A percentile compares a stretch with the other conserved stretches of the same genome.
Conservation (phyloP, 1,284 basidiomycete genomes). For the Microbotryum intermedium region DNA sequence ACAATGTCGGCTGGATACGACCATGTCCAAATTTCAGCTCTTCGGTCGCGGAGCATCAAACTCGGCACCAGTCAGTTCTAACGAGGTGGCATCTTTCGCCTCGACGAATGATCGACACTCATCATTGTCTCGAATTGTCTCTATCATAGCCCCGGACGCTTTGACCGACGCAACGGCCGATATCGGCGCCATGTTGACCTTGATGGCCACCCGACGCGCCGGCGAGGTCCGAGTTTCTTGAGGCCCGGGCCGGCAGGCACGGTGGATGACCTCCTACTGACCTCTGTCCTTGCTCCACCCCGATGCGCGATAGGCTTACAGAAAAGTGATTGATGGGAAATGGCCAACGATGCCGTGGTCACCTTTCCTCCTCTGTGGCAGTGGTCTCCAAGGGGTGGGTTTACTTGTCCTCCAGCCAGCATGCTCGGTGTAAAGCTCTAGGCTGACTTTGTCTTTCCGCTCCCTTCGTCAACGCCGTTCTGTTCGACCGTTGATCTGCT, state of each 20-base stretch:
- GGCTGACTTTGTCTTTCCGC: constrained; percentile 42
- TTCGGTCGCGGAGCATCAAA: constrained; percentile 58
- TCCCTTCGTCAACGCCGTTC: constrained; percentile 41
- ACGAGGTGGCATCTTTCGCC: background rate
- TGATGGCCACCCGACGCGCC: constrained; percentile 79
- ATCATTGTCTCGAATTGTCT: background rate
- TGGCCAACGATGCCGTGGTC: constrained; percentile 65
- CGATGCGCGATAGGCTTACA: constrained; percentile 8
- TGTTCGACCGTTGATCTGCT: background rate
- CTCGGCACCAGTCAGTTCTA: constrained; percentile 67
- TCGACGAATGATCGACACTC: background rate
- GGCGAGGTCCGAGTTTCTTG: constrained; percentile 44
- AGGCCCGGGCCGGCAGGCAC: background rate
- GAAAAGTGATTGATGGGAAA: constrained; percentile 30
- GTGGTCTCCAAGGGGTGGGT: constrained; percentile 43
- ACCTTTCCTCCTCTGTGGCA: constrained; percentile 70
- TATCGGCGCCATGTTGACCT: constrained; percentile 70
- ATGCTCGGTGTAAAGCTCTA: constrained; percentile 39
- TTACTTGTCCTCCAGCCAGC: background rate
- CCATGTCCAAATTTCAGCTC: constrained; percentile 61
- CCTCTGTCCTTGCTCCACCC: no score
- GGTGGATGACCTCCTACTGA: no score
- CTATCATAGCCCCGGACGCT: constrained; percentile 18
- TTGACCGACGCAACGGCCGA: constrained; percentile 60
- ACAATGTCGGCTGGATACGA: constrained; percentile 63